A percentile compares a stretch with the other conserved stretches of the same genome.
These are phyloP conservation scores for Aspergillus cavernicola DNA, from an alignment of 495 filamentous ascomycete genomes.

Conservation along the genomic window DNA sequence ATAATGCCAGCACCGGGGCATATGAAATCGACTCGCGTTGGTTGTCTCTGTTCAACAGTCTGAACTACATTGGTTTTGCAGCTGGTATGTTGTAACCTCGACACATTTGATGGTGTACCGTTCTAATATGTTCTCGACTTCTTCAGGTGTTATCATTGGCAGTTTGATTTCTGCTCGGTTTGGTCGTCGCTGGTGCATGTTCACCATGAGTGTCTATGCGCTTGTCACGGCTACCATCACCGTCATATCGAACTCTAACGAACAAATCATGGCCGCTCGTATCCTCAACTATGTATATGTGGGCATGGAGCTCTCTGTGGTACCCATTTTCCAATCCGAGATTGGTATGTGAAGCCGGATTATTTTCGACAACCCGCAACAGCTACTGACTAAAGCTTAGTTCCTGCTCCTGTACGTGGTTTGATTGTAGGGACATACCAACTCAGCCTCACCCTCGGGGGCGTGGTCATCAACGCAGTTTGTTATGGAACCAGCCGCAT, in stretches of 20 bases:
- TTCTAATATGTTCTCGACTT: neutral
- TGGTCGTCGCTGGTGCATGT: conserved; percentile 4
- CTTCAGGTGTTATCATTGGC: conserved; percentile 2
- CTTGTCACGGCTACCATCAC: conserved; percentile 2
- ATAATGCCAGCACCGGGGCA: conserved; percentile 15
- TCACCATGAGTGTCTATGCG: conserved; percentile 7
- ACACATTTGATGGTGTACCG: neutral
- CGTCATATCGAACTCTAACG: neutral
- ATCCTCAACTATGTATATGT: conserved; percentile 5
- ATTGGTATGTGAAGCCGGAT: neutral
- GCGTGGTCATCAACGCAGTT: conserved; percentile 1
- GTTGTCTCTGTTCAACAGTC: conserved; percentile 31
- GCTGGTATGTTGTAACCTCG: neutral
- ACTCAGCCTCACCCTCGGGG: conserved; percentile 2
- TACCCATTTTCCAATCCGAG: neutral
- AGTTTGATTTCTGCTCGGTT: neutral
- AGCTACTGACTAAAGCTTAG: neutral
- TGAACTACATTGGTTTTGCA: conserved; percentile 27
- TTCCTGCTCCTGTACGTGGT: conserved; percentile 1
- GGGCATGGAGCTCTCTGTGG: conserved; percentile 3
- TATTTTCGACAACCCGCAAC: no score
- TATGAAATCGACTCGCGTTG: conserved; percentile 23
- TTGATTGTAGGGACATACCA: conserved; percentile 1
- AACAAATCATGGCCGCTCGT: conserved; percentile 3
- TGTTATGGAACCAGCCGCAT: conserved; percentile 1